Conservation (phyloP, 1,139 yeast species). For the Geotrichum carabidarum region DNA sequence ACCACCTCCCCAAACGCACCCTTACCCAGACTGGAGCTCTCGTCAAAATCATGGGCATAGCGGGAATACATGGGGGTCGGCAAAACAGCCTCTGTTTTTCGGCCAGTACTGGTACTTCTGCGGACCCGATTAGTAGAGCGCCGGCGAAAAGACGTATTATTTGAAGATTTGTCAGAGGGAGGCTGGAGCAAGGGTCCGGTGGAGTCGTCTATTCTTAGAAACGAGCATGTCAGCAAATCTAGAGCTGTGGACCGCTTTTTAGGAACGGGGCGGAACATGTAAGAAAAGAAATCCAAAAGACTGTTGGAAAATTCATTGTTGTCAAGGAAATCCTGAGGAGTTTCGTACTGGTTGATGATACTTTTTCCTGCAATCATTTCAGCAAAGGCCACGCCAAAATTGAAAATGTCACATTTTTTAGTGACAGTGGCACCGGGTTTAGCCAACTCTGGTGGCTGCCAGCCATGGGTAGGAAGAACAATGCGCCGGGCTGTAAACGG, state of each 20-base stretch:
- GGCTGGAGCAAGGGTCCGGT: background rate
- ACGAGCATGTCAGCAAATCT: conserved; percentile 46
- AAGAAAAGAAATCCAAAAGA: conserved; percentile 59
- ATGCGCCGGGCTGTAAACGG: conserved; percentile 35
- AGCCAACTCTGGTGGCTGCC: conserved; percentile 77
- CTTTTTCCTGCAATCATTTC: conserved; percentile 66
- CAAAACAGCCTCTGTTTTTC: conserved; percentile 8
- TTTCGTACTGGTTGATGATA: conserved; percentile 47
- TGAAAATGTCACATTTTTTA: conserved; percentile 88
- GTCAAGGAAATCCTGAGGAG: conserved; percentile 59
- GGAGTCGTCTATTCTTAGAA: conserved; percentile 13
- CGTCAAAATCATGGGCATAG: conserved; percentile 83
- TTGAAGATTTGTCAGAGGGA: background rate
- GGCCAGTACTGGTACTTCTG: conserved; percentile 20
- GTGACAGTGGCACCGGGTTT: conserved; percentile 39
- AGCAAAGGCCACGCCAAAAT: conserved; percentile 72
- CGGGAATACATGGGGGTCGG: conserved; percentile 43
- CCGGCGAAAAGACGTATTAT: conserved; percentile 13
- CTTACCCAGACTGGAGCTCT: conserved; percentile 82
- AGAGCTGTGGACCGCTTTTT: conserved; percentile 75
- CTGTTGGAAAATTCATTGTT: conserved; percentile 49
- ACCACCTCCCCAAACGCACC: conserved; percentile 98
- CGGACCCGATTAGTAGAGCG: conserved; percentile 12
- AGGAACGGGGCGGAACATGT: conserved; percentile 60
- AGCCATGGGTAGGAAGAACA: conserved; percentile 35